Evolutionary conservation across 768 basidiomycete species (phyloP).

Genomic region (Strobilomyces confusus): DNA sequence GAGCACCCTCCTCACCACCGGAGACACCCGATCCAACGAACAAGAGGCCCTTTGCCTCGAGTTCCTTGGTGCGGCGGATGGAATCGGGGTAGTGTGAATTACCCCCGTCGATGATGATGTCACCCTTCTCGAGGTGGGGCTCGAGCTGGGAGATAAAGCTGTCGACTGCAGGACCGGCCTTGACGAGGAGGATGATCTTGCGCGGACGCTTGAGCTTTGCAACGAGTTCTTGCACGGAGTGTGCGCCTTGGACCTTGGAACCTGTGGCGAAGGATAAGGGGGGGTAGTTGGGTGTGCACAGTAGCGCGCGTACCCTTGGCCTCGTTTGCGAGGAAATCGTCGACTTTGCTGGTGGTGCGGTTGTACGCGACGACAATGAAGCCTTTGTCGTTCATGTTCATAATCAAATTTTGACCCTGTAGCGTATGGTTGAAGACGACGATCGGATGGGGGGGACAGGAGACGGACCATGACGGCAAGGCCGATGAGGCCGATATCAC

Average conservation of each 20-base stretch:
- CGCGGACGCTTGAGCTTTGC: slow-evolving; percentile 92
- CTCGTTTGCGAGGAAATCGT: slow-evolving; percentile 91
- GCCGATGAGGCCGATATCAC: slow-evolving; percentile 98
- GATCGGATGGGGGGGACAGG: slow-evolving; percentile 12
- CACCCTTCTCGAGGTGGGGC: slow-evolving; percentile 89
- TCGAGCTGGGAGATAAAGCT: slow-evolving; percentile 87
- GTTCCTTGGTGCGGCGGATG: slow-evolving; percentile 88
- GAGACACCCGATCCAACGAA: slow-evolving; percentile 99
- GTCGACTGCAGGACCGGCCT: slow-evolving; percentile 96
- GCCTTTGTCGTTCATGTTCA: slow-evolving; percentile 99
- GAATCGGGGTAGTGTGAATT: slow-evolving; percentile 99
- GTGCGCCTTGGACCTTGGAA: slow-evolving; percentile 92
- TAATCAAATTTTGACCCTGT: slow-evolving; percentile 93
- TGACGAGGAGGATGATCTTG: slow-evolving; percentile 97
- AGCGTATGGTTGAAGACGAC: slow-evolving; percentile 2
- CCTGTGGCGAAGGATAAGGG: slow-evolving; percentile 46
- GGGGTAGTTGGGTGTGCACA: slow-evolving; percentile 18
- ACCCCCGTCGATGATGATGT: slow-evolving; percentile 99
- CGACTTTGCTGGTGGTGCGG: slow-evolving; percentile 95
- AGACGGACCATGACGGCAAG: slow-evolving; percentile 91
- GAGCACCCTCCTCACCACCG: slow-evolving; percentile 98
- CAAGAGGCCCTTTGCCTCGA: slow-evolving; percentile 91
- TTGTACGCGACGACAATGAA: slow-evolving; percentile 97
- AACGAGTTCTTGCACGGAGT: slow-evolving; percentile 87
- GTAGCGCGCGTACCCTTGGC: slow-evolving; percentile 77